Conservation (phyloP, 2,329 filamentous ascomycete species). For the Curvularia spicifera region DNA sequence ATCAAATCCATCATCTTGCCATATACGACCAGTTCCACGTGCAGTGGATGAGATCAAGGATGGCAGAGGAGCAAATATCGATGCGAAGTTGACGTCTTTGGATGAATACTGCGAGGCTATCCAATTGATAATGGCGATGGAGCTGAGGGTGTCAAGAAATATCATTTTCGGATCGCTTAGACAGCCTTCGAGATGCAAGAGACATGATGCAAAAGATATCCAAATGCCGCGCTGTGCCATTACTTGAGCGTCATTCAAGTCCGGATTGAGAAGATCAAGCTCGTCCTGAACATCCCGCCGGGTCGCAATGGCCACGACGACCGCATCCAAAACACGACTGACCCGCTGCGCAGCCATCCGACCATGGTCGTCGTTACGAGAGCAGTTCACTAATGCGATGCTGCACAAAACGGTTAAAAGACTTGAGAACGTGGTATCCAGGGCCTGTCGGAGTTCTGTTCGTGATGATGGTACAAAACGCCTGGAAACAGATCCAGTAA, state of each 20-base stretch:
- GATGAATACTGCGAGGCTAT: conserved; percentile 33
- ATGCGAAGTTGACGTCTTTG: conserved; percentile 28
- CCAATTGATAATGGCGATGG: conserved; percentile 30
- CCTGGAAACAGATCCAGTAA: conserved; percentile 25
- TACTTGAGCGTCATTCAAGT: conserved; percentile 34
- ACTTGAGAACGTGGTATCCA: conserved; percentile 46
- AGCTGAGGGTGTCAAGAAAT: conserved; percentile 14
- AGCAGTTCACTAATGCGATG: conserved; percentile 37
- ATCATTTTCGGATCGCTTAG: conserved; percentile 6
- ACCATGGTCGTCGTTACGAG: conserved; percentile 26
- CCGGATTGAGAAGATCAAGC: conserved; percentile 30
- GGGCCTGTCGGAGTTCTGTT: conserved; percentile 39
- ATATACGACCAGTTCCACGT: conserved; percentile 46
- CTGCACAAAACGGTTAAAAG: conserved; percentile 45
- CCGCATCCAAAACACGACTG: conserved; percentile 33
- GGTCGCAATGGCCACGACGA: conserved; percentile 34
- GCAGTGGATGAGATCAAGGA: conserved; percentile 42
- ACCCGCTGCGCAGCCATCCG: conserved; percentile 25
- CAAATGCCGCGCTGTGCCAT: conserved; percentile 42
- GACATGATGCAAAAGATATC: conserved; percentile 33
- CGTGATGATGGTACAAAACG: conserved; percentile 35
- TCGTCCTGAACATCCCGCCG: conserved; percentile 34
- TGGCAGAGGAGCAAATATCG: conserved; percentile 35
- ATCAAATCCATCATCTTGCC: conserved; percentile 44
- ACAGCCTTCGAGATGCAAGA: conserved; percentile 32